A percentile compares a stretch with the other conserved stretches of the same genome.
Evolutionary conservation across 345 rosid species (phyloP).

Genomic region (Salix suchowensis): DNA sequence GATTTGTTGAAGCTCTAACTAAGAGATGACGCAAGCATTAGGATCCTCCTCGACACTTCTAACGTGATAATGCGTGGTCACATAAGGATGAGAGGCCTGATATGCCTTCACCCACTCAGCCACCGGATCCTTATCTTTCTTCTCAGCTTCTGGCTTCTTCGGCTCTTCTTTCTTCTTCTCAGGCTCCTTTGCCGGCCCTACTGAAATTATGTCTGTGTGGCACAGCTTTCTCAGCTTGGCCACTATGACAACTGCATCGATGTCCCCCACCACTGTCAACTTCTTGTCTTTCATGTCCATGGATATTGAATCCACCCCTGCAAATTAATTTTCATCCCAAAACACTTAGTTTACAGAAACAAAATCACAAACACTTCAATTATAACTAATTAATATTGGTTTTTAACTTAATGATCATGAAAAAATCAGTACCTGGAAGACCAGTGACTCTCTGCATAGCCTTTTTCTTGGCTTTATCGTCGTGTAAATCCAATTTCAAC

Average conservation of each 20-base stretch:
- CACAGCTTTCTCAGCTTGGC: slow-evolving; percentile 52
- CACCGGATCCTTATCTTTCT: slow-evolving; percentile 24
- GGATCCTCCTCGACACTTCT: slow-evolving; percentile 38
- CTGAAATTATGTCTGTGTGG: slow-evolving; percentile 41
- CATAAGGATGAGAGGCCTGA: slow-evolving; percentile 16
- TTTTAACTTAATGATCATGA: background rate
- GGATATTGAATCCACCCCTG: slow-evolving; percentile 50
- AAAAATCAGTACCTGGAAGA: slow-evolving; percentile 19
- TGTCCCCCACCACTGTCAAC: slow-evolving; percentile 49
- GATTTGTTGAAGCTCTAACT: background rate
- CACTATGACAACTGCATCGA: slow-evolving; percentile 41
- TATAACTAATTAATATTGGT: too few species aligned
- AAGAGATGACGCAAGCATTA: slow-evolving; percentile 41
- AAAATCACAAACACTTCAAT: background rate
- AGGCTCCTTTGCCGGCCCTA: slow-evolving; percentile 56
- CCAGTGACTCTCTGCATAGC: slow-evolving; percentile 34
- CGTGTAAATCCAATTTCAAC: too few species aligned
- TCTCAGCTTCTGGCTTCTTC: slow-evolving; percentile 12
- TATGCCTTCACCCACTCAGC: slow-evolving; percentile 21
- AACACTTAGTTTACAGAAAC: background rate
- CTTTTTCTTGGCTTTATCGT: slow-evolving; percentile 16
- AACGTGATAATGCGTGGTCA: slow-evolving; percentile 10
- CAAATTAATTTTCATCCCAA: background rate
- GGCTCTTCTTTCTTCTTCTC: slow-evolving; percentile 56
- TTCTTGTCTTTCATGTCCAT: slow-evolving; percentile 56